These are phyloP conservation scores for Colletotrichum magnum DNA, from an alignment of 2,329 filamentous ascomycete species.

Conservation along the genomic window DNA sequence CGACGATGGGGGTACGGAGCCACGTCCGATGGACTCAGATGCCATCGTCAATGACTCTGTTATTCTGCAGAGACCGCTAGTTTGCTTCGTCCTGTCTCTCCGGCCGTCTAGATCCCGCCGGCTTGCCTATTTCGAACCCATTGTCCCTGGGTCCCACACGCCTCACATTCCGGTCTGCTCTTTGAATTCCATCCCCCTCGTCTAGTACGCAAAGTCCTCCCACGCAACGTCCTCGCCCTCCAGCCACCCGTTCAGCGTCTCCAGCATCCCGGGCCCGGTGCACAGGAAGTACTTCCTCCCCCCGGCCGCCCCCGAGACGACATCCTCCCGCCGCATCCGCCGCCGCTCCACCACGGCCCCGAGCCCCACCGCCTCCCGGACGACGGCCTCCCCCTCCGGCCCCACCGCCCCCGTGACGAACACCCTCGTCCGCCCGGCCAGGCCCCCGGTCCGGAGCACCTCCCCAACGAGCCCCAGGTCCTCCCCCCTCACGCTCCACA, in stretches of 20 bases:
- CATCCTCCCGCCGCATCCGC: constrained; percentile 58
- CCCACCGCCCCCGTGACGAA: constrained; percentile 72
- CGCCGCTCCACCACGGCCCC: constrained; percentile 53
- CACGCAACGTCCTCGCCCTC: constrained; percentile 66
- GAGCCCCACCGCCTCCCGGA: constrained; percentile 51
- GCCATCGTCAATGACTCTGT: too few species aligned
- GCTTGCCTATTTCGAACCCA: too few species aligned
- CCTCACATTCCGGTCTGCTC: not conserved
- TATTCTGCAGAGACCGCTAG: too few species aligned
- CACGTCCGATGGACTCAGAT: too few species aligned
- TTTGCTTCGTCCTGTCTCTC: too few species aligned
- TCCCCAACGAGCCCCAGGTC: constrained; percentile 77
- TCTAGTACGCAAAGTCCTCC: constrained; percentile 72
- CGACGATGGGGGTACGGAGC: too few species aligned
- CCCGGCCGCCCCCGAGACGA: constrained; percentile 52
- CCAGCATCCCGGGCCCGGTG: constrained; percentile 59
- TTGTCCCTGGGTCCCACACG: not conserved
- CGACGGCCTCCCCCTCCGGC: constrained; percentile 51
- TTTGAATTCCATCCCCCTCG: constrained; percentile 37
- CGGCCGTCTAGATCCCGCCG: too few species aligned
- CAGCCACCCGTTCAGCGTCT: constrained; percentile 64
- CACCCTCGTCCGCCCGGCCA: constrained; percentile 68
- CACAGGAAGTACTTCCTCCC: constrained; percentile 69
- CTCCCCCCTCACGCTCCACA: constrained; percentile 76
- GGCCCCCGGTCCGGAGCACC: constrained; percentile 65